These are phyloP conservation scores for Alternaria longipes DNA, from an alignment of 2,329 filamentous ascomycete genomes.

Conservation along the genomic window DNA sequence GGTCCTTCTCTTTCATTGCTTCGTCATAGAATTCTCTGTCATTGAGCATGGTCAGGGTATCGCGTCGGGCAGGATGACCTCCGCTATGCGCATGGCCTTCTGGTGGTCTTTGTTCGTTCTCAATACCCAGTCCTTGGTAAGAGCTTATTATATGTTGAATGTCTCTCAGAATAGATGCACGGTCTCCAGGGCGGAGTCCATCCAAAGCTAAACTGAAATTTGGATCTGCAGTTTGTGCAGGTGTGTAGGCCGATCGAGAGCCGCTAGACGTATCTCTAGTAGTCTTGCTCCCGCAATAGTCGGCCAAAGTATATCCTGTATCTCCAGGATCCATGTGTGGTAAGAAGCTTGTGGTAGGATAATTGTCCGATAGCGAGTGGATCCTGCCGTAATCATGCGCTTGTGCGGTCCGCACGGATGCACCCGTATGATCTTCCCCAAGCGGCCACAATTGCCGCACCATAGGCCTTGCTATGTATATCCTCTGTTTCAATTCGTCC, in stretches of 20 bases:
- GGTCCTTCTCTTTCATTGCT: constrained; percentile 17
- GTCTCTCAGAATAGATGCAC: constrained; percentile 39
- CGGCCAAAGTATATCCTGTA: constrained; percentile 31
- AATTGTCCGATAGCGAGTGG: constrained; percentile 22
- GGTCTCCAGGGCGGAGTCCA: constrained; percentile 33
- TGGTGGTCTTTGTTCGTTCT: constrained; percentile 1
- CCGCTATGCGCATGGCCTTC: constrained; percentile 9
- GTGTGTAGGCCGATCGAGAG: constrained; percentile 6
- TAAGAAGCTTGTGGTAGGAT: constrained; percentile 33
- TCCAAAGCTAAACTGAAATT: constrained; percentile 36
- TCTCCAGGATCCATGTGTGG: constrained; percentile 20
- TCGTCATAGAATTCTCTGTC: constrained; percentile 18
- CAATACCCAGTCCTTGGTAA: constrained; percentile 36
- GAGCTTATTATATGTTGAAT: constrained; percentile 47
- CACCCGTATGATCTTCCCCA: constrained; percentile 17
- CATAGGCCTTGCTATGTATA: constrained; percentile 37
- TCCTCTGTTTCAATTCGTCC: constrained; percentile 51
- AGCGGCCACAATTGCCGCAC: constrained; percentile 24
- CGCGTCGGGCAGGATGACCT: constrained; percentile 20
- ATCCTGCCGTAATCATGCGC: constrained; percentile 16
- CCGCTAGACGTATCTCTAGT: constrained; percentile 22
- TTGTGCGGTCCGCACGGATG: constrained; percentile 28
- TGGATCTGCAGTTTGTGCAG: constrained; percentile 17
- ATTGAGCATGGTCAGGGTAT: constrained; percentile 35
- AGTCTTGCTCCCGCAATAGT: constrained; percentile 34